Percentiles rank a stretch among this genome's conserved stretches.
These are phyloP conservation scores for Hibiscus tridactylites DNA, from an alignment of 345 rosid species.

Conservation along the genomic window DNA sequence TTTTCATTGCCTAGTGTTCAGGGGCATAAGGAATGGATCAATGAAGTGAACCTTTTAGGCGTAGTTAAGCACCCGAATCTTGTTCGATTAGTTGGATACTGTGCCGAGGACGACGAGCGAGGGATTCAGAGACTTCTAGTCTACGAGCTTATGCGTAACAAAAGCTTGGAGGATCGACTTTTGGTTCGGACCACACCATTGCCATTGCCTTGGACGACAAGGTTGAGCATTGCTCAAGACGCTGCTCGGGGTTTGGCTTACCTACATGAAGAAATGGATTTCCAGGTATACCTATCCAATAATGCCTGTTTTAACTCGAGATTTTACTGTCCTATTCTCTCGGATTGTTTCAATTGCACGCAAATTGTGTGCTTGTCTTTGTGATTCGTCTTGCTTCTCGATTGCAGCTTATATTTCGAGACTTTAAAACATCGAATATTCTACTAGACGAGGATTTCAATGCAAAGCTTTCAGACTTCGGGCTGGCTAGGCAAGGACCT, in stretches of 20 bases:
- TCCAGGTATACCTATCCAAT: conserved; percentile 50
- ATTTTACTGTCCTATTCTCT: neutral
- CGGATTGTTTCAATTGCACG: neutral
- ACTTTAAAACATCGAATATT: conserved; percentile 82
- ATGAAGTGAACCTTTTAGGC: conserved; percentile 87
- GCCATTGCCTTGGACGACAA: conserved; percentile 60
- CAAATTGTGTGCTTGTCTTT: neutral
- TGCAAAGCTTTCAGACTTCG: conserved; percentile 95
- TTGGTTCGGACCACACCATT: conserved; percentile 31
- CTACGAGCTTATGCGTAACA: conserved; percentile 80
- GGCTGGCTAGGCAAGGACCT: conserved; percentile 93
- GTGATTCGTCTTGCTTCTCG: conserved; percentile 8
- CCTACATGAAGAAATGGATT: conserved; percentile 94
- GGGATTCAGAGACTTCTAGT: conserved; percentile 89
- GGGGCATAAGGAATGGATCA: conserved; percentile 99
- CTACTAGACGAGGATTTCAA: conserved; percentile 76
- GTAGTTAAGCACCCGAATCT: conserved; percentile 92
- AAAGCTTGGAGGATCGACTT: conserved; percentile 88
- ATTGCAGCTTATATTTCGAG: conserved; percentile 80
- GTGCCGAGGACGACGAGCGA: conserved; percentile 90
- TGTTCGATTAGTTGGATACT: conserved; percentile 81
- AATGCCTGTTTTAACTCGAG: neutral
- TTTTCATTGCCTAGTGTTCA: conserved; percentile 57
- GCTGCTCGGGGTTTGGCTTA: conserved; percentile 94
- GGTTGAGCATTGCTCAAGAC: conserved; percentile 75